Percentiles rank a stretch among this genome's conserved stretches.
Conservation (phyloP, 768 basidiomycete genomes). For the Pleurotus salmoneostramineus region DNA sequence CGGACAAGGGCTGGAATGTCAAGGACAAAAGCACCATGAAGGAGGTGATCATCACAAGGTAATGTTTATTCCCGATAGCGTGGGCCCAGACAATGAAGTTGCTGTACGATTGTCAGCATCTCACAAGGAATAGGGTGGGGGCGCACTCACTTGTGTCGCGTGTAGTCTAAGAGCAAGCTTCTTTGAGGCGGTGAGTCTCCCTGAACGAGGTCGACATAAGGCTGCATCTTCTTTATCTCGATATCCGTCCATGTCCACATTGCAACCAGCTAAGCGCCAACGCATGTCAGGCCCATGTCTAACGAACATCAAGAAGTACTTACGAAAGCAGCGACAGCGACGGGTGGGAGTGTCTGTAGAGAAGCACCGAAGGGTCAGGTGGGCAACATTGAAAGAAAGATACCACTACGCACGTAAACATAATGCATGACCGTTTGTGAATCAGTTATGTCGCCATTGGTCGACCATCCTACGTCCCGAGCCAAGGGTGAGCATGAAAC, state of each 20-base stretch:
- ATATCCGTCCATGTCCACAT: slow-evolving; percentile 57
- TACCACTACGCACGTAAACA: slow-evolving; percentile 39
- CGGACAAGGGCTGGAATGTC: slow-evolving; percentile 48
- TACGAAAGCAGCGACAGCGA: slow-evolving; percentile 42
- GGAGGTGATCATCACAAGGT: slow-evolving; percentile 44
- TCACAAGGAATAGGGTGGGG: neutral
- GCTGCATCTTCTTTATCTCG: slow-evolving; percentile 58
- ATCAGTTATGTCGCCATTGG: slow-evolving; percentile 25
- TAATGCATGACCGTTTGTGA: slow-evolving; percentile 42
- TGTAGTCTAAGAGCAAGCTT: slow-evolving; percentile 53
- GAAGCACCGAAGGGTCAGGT: slow-evolving; percentile 2
- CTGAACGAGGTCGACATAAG: slow-evolving; percentile 54
- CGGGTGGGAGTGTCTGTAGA: slow-evolving; percentile 47
- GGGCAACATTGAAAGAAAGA: neutral
- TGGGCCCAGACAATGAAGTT: slow-evolving; percentile 45
- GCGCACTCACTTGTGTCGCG: slow-evolving; percentile 38
- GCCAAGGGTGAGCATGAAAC: neutral
- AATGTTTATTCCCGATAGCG: slow-evolving; percentile 44
- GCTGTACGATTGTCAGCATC: slow-evolving; percentile 18
- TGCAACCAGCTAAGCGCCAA: slow-evolving; percentile 32
- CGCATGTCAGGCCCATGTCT: neutral
- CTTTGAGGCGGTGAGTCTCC: slow-evolving; percentile 50
- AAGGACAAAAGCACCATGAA: slow-evolving; percentile 45
- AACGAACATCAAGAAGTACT: slow-evolving; percentile 12
- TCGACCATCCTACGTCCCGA: slow-evolving; percentile 38